Base-by-base conservation (phyloP, 768 basidiomycete genomes). In the Naganishia vishniacii region DNA sequence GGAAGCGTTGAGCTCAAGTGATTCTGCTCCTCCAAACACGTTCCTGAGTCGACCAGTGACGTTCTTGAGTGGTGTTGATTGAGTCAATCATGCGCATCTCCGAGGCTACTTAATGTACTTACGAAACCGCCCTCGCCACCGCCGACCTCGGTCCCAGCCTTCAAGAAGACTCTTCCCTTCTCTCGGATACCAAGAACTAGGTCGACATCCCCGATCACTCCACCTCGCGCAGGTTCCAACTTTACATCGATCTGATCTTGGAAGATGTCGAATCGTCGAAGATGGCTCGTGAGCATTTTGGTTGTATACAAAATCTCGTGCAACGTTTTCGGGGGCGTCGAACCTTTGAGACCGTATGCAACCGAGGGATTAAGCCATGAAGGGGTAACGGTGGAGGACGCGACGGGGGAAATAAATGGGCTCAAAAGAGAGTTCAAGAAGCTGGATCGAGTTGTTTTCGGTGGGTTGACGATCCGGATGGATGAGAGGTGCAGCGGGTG, bases 91-190 rank as follows among this genome's bases (percentile, higher is more conserved):
- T n/a, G 31, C 46, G 47, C 9, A 59, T 37, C 61, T 48, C 31
- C 25, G 0, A 28, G 45, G 59, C 6, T 29, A 18, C 26, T 9
- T 1, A 37, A 28, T 58, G 37, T 46, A 83, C 89, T 73, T 73
- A 91, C 92, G n/a, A 91, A 91, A 61, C 80, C 91, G 12, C 89
- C 94, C 76, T 97, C 95, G 53, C 86, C 87, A 65, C 94, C 91
- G 3, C 95, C 94, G 6, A 97, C 80, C 72, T 97, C 92, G 3
- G 93, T 97, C 4, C 88, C 83, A 2, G 86, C 89, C 67, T 88
- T 89, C 7, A 93, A 70, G 69, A 82, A 90, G 69, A 86, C 84
- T 40, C 89, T 80, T 5, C 89, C 84, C 62, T 83, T 83, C 76
- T 97, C 93, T 42, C 82, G 76, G 46, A 89, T 82, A 12, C 61